These are phyloP conservation scores for Hyaloscypha hepaticicola DNA, from an alignment of 495 filamentous ascomycete genomes.

Conservation along the genomic window DNA sequence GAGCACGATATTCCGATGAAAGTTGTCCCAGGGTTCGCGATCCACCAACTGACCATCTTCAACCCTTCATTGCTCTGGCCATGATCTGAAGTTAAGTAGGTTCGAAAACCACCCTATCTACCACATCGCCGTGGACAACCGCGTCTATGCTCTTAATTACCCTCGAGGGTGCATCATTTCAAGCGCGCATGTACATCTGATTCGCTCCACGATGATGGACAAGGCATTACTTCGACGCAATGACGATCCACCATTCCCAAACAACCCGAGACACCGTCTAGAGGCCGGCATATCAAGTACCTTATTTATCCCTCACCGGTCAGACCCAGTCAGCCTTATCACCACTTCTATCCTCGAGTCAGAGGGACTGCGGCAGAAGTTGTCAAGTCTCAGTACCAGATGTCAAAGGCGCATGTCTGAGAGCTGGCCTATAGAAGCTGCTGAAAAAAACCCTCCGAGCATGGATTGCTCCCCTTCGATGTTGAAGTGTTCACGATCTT, in stretches of 20 bases:
- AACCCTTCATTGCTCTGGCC: too few relatives aligned
- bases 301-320: conserved; percentile 1
- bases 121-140: too few relatives aligned
- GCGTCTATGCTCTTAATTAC: too few relatives aligned
- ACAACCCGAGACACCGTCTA: conserved; percentile 17
- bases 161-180: too few relatives aligned
- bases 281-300: conserved; percentile 8
- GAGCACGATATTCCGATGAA: too few relatives aligned
- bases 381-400: conserved; percentile 10
- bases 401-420: background rate
- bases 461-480: background rate
- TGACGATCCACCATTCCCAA: conserved; percentile 7
- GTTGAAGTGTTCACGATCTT: background rate
- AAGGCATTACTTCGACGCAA: background rate
- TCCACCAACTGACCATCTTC: too few relatives aligned
- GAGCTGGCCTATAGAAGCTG: background rate
- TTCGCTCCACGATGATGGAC: background rate
- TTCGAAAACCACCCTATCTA: too few relatives aligned
- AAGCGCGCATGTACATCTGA: background rate
- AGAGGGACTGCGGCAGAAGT: background rate
- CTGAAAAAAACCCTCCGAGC: background rate
- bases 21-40: too few relatives aligned
- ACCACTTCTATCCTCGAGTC: background rate
- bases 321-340: conserved; percentile 4
- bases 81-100: too few relatives aligned